A percentile compares a stretch with the other conserved stretches of the same genome.
Evolutionary conservation across 225 moss, liverwort and hornwort genomes (phyloP).

Genomic region (Polytrichum commune): DNA sequence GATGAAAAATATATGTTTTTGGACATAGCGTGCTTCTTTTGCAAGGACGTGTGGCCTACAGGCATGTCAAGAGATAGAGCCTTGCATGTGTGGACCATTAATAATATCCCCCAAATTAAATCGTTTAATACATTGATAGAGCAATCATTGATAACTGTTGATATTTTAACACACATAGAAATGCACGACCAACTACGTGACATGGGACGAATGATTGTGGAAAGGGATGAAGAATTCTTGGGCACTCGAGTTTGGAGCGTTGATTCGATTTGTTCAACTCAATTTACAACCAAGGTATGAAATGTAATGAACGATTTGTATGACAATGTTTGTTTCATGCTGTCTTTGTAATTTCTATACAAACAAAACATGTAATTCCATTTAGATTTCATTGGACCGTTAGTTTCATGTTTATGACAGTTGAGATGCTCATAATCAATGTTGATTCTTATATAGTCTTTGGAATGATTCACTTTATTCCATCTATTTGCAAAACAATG

Average conservation of each 20-base stretch:
- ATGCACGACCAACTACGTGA: slow-evolving; percentile 1
- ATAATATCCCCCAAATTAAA: neutral
- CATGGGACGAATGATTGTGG: neutral
- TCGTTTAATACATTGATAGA: neutral
- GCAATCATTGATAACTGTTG: neutral
- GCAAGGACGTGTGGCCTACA: neutral
- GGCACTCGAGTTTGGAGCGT: neutral
- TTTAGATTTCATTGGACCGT: too few species aligned
- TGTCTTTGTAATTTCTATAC: neutral
- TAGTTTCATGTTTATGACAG: neutral
- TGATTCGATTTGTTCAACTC: neutral
- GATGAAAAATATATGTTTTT: neutral
- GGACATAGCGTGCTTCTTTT: neutral
- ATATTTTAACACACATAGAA: neutral
- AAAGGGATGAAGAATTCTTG: neutral
- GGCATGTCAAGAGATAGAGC: neutral
- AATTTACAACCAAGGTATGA: neutral
- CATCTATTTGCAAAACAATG: too few species aligned
- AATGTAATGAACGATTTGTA: neutral
- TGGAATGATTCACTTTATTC: neutral
- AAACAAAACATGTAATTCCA: too few species aligned
- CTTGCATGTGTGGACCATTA: neutral
- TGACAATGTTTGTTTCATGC: neutral
- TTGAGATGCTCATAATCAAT: neutral
- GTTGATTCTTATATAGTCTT: neutral